Evolutionary conservation across 768 basidiomycete genomes (phyloP), one percentile per base, ranked within the genome.

Genomic region (Amanita muscaria): DNA sequence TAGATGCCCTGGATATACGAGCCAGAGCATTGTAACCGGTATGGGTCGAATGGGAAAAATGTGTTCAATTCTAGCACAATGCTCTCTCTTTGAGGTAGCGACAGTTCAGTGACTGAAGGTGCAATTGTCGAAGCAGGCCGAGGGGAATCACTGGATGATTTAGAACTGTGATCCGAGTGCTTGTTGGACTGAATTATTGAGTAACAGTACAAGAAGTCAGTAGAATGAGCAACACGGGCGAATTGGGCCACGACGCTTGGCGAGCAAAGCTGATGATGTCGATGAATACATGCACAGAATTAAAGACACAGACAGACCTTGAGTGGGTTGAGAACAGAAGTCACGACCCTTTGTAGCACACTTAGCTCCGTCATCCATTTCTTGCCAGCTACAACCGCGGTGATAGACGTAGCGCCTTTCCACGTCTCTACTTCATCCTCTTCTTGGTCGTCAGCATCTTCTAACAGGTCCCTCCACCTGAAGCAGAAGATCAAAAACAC

Each of bases 31-130:
- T 89, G 85, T 4, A 99, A 78, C 48, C 82, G 86, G 68, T 90
- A 98, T 2, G 96, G 96, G 61, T 99, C 96, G 59, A 99, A 99
- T 0, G 96, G 96, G 70, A 99, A 99, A 69, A 97, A 98, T 9
- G 83, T 80, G 57, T 90, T 91, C 44, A 98, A 71, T 48, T 93
- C 90, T 7, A 75, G 68, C 40, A 76, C 76, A 48, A 69, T 54
- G 38, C 64, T 63, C 40, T 59, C 64, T 6, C 62, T 64, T 14
- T 34, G 23, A 15, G 65, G 52, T 22, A 62, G 50, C 9, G 53
- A 55, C 15, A 51, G 56, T 49, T 53, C 58, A n/a, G 57, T 40
- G 16, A 14, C 12, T 23, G 47, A 39, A 18, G 38, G 40, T 29
- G 44, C 15, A 7, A 14, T 16, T 5, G 10, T 35, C 24, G 46